phyloP scores from a whole-genome alignment of 495 filamentous ascomycete species.

The Aspergillus incahuasiensis region DNA sequence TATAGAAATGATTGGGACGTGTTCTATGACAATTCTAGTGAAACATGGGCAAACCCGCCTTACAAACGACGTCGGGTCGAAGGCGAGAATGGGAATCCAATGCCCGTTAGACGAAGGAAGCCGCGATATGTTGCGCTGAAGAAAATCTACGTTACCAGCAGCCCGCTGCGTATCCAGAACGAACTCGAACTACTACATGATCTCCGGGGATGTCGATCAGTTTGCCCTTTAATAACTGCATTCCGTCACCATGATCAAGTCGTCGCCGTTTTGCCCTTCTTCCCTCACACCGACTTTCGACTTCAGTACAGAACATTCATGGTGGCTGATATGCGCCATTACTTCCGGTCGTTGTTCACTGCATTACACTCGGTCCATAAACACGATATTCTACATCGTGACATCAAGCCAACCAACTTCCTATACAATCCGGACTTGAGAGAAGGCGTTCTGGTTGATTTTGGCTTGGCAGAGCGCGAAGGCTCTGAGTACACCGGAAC shows the following conservation, averaged over 20 bases:
- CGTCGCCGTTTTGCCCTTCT: conserved; percentile 89
- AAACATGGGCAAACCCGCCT: conserved; percentile 57
- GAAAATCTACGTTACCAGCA: conserved; percentile 98
- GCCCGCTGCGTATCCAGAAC: conserved; percentile 87
- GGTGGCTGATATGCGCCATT: conserved; percentile 76
- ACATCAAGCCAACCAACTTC: conserved; percentile 99
- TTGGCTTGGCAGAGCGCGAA: conserved; percentile 79
- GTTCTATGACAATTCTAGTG: conserved; percentile 52
- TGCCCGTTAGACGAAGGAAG: conserved; percentile 30
- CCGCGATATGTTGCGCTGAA: conserved; percentile 91
- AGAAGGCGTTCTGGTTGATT: conserved; percentile 91
- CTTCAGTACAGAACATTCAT: conserved; percentile 89
- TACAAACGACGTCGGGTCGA: conserved; percentile 44
- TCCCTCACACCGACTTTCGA: conserved; percentile 91
- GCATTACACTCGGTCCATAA: conserved; percentile 80
- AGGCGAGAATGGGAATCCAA: conserved; percentile 22
- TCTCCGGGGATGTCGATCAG: conserved; percentile 70
- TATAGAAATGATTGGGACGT: conserved; percentile 88
- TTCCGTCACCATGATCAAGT: conserved; percentile 94
- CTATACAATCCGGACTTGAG: conserved; percentile 80
- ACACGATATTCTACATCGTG: conserved; percentile 82
- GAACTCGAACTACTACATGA: conserved; percentile 95
- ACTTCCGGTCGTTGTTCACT: conserved; percentile 82
- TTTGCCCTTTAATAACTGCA: conserved; percentile 94
- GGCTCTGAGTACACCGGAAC: conserved; percentile 40